These are phyloP conservation scores for Arthrobotrys sphaeroides DNA, from an alignment of 2,329 filamentous ascomycete species.

Conservation along the genomic window DNA sequence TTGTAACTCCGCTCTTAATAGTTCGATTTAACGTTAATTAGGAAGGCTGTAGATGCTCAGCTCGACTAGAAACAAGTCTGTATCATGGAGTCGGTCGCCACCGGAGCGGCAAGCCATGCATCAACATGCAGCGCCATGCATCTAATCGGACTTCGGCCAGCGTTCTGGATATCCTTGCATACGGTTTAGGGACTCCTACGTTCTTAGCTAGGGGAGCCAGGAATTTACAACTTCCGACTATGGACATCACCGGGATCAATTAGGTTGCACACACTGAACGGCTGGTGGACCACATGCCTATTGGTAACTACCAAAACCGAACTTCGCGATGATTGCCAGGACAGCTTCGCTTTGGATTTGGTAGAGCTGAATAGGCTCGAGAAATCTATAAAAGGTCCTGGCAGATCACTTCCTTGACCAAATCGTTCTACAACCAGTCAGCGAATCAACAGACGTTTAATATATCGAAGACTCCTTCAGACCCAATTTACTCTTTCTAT, in stretches of 20 bases:
- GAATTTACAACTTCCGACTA: constrained; percentile 36
- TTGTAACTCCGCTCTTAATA: background rate
- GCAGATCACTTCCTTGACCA: constrained; percentile 28
- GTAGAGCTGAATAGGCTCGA: background rate
- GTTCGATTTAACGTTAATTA: constrained; percentile 7
- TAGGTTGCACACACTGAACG: constrained; percentile 29
- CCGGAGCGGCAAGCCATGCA: constrained; percentile 20
- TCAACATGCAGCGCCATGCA: constrained; percentile 11
- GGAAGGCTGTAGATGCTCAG: constrained; percentile 19
- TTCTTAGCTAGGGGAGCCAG: constrained; percentile 12
- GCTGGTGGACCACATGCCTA: constrained; percentile 19
- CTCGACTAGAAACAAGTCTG: constrained; percentile 17
- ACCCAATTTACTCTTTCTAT: background rate
- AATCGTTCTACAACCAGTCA: constrained; percentile 39
- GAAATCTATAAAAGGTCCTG: constrained; percentile 48
- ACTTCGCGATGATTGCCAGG: constrained; percentile 24
- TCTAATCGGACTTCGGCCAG: constrained; percentile 29
- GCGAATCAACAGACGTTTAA: constrained; percentile 14
- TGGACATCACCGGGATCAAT: constrained; percentile 10
- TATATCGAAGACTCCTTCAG: background rate
- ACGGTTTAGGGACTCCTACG: constrained; percentile 12
- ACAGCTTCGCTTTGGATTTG: background rate
- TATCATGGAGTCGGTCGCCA: constrained; percentile 35
- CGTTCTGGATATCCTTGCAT: constrained; percentile 10
- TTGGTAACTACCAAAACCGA: constrained; percentile 44